These are phyloP conservation scores for Maudiozyma barnettii DNA, from an alignment of 805 yeast species.

Conservation along the genomic window DNA sequence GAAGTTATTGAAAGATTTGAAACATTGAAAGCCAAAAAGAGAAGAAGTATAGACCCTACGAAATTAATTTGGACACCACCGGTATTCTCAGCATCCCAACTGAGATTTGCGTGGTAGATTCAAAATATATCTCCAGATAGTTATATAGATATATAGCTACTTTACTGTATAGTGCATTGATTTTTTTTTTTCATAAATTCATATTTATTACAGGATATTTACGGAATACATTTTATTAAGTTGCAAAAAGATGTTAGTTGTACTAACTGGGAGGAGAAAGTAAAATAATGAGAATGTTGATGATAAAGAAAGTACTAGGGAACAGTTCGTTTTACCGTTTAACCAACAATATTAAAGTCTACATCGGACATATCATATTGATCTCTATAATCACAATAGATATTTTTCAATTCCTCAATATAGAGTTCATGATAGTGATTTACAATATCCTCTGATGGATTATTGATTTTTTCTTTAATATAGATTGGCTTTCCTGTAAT, in stretches of 20 bases:
- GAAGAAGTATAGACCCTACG: slow-evolving; percentile 64
- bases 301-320: too few species aligned
- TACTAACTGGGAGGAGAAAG: too few species aligned
- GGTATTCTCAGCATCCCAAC: slow-evolving; percentile 84
- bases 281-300: too few species aligned
- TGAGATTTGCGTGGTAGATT: slow-evolving; percentile 83
- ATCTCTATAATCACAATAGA: slow-evolving; percentile 60
- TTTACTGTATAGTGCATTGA: too few species aligned
- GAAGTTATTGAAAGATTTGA: slow-evolving; percentile 72
- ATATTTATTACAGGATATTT: background rate
- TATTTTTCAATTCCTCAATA: slow-evolving; percentile 47
- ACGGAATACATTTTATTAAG: too few species aligned
- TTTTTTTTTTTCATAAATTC: background rate
- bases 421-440: slow-evolving; percentile 68
- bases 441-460: slow-evolving; percentile 41
- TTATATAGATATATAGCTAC: background rate
- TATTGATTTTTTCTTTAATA: slow-evolving; percentile 38
- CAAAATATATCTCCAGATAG: background rate
- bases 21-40: slow-evolving; percentile 55
- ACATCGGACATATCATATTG: slow-evolving; percentile 31
- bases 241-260: background rate
- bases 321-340: background rate
- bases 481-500: slow-evolving; percentile 64
- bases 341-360: slow-evolving; percentile 23
- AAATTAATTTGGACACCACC: slow-evolving; percentile 91